Base-by-base conservation (phyloP, 1,284 basidiomycete genomes). In the Ceratobasidium sp. region DNA sequence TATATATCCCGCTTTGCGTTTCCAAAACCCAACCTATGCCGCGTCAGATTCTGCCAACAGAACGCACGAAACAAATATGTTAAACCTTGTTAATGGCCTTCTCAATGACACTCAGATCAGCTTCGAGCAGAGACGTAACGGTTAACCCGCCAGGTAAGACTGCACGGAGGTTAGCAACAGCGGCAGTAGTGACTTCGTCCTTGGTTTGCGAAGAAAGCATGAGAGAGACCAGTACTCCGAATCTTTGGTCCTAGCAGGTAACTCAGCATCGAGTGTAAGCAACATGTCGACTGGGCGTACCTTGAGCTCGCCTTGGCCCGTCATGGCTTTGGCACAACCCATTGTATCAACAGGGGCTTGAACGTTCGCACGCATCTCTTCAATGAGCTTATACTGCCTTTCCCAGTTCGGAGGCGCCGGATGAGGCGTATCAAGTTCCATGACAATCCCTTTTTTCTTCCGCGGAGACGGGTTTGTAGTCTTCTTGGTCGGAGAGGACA, bases 201-300 rank as follows among this genome's bases (percentile, higher is more conserved):
- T 97, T 99, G 1, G 97, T 99, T 83, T 98, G 96, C 0, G 95
- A 95, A 13, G 94, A 96, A 4, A 99, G 89, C 95, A 99, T 98
- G 70, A 99, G 88, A 1, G 96, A 96, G 9, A 99, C 89, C 29
- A 99, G 90, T 2, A 93, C 95, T 4, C 95, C 89, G 76, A 96
- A 93, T 0, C 96, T 89, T 64, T 90, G 88, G 73, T 92, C 93
- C 92, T 95, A 17, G n/a, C n/a, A 25, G 11, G 8, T 17, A 34
- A 51, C 25, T 15, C 25, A 66, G 1, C 76, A 40, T 25, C 19
- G 0, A 49, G 3, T 15, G 15, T 44, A 29, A 9, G 15, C 43
- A 44, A 32, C 4, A 49, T 49, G 17, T 8, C 2, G 22, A 61
- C 17, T 52, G 22, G 57, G 67, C 84, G 54, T 66, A 93, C 94